Evolutionary conservation across 108 stramenopile species (phyloP).

Genomic region (Fistulifera pelliculosa): DNA sequence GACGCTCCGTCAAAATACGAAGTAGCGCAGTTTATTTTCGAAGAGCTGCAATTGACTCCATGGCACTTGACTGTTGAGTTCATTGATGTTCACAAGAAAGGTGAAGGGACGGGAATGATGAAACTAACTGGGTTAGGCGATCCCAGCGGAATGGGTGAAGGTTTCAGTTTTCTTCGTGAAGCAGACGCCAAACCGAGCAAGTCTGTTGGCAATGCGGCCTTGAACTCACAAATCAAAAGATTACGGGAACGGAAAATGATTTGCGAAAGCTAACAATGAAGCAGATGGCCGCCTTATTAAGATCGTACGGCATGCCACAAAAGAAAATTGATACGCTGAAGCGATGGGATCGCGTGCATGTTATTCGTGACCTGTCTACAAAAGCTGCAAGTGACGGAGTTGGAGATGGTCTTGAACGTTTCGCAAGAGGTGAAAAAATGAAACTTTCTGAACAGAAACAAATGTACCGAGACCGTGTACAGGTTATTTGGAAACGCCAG

Average conservation of each 20-base stretch:
- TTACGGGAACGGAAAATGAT: constrained; percentile 82
- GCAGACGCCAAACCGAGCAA: constrained; percentile 59
- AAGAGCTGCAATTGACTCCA: constrained; percentile 73
- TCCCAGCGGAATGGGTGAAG: constrained; percentile 76
- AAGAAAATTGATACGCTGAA: constrained; percentile 78
- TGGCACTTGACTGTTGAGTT: constrained; percentile 82
- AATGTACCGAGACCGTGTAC: constrained; percentile 78
- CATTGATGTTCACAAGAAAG: constrained; percentile 83
- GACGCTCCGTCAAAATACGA: constrained; percentile 61
- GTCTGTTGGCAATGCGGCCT: constrained; percentile 29
- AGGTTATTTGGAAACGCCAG: constrained; percentile 86
- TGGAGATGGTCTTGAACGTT: constrained; percentile 74
- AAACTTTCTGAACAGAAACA: constrained; percentile 80
- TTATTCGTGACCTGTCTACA: constrained; percentile 84
- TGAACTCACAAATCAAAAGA: constrained; percentile 73
- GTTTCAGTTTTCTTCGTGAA: constrained; percentile 65
- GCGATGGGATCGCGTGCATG: constrained; percentile 89
- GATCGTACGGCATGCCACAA: constrained; percentile 78
- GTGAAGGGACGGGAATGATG: constrained; percentile 76
- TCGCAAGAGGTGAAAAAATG: constrained; percentile 84
- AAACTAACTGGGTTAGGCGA: constrained; percentile 83
- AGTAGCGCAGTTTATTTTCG: constrained; percentile 79
- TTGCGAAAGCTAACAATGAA: constrained; percentile 87
- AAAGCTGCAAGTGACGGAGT: constrained; percentile 83
- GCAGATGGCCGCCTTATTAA: constrained; percentile 72